These are phyloP conservation scores for Penicillium concentricum DNA, from an alignment of 2,329 filamentous ascomycete genomes.

Conservation along the genomic window DNA sequence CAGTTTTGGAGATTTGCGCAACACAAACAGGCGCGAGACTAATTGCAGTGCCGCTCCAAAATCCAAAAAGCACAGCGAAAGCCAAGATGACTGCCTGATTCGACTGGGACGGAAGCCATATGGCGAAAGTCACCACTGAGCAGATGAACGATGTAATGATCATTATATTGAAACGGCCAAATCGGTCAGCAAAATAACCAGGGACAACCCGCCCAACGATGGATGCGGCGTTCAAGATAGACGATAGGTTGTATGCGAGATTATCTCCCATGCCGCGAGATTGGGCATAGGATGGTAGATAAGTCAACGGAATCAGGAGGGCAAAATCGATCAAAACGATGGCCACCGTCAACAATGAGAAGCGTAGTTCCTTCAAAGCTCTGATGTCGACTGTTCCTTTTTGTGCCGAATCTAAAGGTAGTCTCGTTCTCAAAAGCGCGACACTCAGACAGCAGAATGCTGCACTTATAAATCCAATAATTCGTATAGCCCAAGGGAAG, in stretches of 20 bases:
- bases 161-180: conserved; percentile 31
- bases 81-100: conserved; percentile 22
- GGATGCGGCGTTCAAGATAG: conserved; percentile 16
- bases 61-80: conserved; percentile 25
- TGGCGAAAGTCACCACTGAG: conserved; percentile 21
- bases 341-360: conserved; percentile 13
- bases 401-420: conserved; percentile 10
- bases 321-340: conserved; percentile 18
- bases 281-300: conserved; percentile 21
- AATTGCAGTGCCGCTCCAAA: conserved; percentile 26
- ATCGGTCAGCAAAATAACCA: conserved; percentile 24
- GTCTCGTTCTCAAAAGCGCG: conserved; percentile 17
- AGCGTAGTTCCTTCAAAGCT: conserved; percentile 12
- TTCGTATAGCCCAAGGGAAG: conserved; percentile 55
- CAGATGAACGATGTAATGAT: conserved; percentile 18
- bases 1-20: conserved; percentile 28
- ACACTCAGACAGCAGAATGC: conserved; percentile 41
- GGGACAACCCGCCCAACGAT: conserved; percentile 26
- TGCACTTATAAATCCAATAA: conserved; percentile 53
- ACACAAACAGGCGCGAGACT: conserved; percentile 32
- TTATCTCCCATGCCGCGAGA: conserved; percentile 6
- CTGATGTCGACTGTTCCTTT: conserved; percentile 9
- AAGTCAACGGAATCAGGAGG: conserved; percentile 20
- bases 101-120: conserved; percentile 22
- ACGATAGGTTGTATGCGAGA: conserved; percentile 20